Percentiles rank a stretch among this genome's conserved stretches.
phyloP scores from a whole-genome alignment of 2,329 filamentous ascomycete genomes.

The Clarireedia homoeocarpa region DNA sequence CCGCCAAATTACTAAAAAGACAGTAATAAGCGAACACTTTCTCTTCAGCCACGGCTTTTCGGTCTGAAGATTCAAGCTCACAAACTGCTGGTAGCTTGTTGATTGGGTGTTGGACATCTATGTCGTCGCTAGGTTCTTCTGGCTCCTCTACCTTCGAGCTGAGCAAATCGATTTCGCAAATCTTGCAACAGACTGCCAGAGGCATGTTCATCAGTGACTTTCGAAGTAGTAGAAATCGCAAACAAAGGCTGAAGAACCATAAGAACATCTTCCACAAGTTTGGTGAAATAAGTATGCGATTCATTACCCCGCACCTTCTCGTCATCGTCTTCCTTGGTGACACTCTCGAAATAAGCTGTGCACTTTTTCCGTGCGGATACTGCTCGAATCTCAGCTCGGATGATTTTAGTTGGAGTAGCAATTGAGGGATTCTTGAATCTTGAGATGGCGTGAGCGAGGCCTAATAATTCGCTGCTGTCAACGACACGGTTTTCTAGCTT shows the following conservation, averaged over 20 bases:
- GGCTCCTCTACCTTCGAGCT: constrained; percentile 14
- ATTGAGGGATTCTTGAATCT: neutral
- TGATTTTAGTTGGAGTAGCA: constrained; percentile 7
- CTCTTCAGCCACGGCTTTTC: constrained; percentile 1
- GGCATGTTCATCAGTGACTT: neutral
- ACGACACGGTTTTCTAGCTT: neutral
- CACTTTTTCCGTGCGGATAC: constrained; percentile 11
- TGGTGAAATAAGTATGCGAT: constrained; percentile 10
- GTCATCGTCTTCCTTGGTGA: neutral
- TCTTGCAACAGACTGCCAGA: neutral
- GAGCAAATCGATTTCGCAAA: constrained; percentile 11
- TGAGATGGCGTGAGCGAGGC: neutral
- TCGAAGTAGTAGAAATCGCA: neutral
- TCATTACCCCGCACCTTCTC: constrained; percentile 2
- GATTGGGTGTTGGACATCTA: neutral
- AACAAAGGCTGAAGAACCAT: constrained; percentile 12
- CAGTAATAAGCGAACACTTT: constrained; percentile 10
- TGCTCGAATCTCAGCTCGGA: constrained; percentile 11
- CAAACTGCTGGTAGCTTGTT: neutral
- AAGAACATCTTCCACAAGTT: constrained; percentile 12
- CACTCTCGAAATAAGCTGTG: constrained; percentile 1
- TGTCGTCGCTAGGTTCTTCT: neutral
- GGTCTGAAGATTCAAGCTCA: neutral
- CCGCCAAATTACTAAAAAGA: constrained; percentile 9
- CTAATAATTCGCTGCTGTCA: neutral